phyloP scores from a whole-genome alignment of 257 asterid genomes.

The Przewalskia tangutica region DNA sequence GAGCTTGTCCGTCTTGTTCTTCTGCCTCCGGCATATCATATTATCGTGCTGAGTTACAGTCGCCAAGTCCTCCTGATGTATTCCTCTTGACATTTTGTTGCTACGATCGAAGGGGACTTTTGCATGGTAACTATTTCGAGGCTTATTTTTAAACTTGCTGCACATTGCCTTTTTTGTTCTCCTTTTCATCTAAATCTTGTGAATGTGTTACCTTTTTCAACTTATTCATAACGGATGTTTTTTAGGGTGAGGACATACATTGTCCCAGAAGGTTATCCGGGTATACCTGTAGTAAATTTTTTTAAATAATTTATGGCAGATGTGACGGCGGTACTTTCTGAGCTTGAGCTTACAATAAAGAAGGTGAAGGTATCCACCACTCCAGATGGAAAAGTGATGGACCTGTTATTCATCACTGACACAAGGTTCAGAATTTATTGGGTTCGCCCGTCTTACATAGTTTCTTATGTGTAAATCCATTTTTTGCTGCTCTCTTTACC shows the following conservation, averaged over 20 bases:
- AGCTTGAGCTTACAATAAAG: conserved; percentile 70
- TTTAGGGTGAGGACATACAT: not conserved
- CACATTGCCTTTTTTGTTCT: not conserved
- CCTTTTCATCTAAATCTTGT: not conserved
- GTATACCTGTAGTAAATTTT: conserved; percentile 3
- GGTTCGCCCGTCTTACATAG: not conserved
- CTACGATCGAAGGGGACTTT: conserved; percentile 57
- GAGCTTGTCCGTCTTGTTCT: conserved; percentile 65
- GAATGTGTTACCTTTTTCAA: not conserved
- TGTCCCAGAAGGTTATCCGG: not conserved
- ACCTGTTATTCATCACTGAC: conserved; percentile 77
- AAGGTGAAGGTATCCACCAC: conserved; percentile 85
- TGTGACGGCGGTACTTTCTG: conserved; percentile 58
- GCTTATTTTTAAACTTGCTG: not conserved
- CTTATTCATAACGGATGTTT: not conserved
- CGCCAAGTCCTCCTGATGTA: conserved; percentile 65
- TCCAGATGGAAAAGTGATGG: conserved; percentile 86
- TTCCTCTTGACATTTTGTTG: conserved; percentile 72
- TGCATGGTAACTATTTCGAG: conserved; percentile 51
- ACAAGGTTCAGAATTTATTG: conserved; percentile 36
- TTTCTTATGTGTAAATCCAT: not conserved
- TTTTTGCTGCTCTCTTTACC: not conserved
- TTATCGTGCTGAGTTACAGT: conserved; percentile 38
- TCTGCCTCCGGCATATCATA: conserved; percentile 55
- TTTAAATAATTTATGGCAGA: conserved; percentile 34